Evolutionary conservation across 345 rosid species (phyloP), one percentile per base, ranked within the genome.

Genomic region (Microcos paniculata): DNA sequence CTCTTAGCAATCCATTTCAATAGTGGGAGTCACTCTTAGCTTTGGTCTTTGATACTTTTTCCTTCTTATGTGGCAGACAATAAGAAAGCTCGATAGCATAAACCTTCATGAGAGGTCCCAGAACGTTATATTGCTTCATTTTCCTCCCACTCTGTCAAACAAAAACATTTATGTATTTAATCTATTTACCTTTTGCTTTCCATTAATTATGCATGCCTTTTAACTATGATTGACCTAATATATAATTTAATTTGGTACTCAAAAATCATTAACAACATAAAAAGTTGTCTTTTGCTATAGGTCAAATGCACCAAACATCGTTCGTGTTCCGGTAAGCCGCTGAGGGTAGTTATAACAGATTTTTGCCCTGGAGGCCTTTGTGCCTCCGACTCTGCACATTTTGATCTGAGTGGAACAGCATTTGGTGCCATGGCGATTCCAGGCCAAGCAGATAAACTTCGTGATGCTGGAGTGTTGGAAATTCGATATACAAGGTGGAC

Each of bases 371-470:
- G 86, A n/a, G 45, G 67, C 45, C 45, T 19, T 3, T 83, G 89
- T 10, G 68, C 68, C 26, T 62, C 67, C 67, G 86, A 86, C 8
- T 73, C 84, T 1, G 78, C 84, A 52, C 89, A 88, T 83, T 86
- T 88, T 30, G 91, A 88, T 65, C 82, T 88, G 2, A 86, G 91
- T 18, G 87, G 89, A 23, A 84, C 87, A 0, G 81, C 91, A 3
- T 82, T 86, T 26, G 85, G 89, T 7, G 84, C 91, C 71, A 76
- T 88, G 89, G 89, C 91, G 3, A 48, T 66, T 5, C 33, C 81
- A 14, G 88, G 91, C 1, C 40, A 84, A 46, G 84, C 76, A 14
- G 28, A 75, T 4, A 72, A 70, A 16, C 87, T 88, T 35, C 85
- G 85, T 0, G 80, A 76, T 24, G 88, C 89, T 9, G 89, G 88